Evolutionary conservation across 768 basidiomycete genomes (phyloP), one percentile per base, ranked within the genome.

Genomic region (Mycena albidolilacea): DNA sequence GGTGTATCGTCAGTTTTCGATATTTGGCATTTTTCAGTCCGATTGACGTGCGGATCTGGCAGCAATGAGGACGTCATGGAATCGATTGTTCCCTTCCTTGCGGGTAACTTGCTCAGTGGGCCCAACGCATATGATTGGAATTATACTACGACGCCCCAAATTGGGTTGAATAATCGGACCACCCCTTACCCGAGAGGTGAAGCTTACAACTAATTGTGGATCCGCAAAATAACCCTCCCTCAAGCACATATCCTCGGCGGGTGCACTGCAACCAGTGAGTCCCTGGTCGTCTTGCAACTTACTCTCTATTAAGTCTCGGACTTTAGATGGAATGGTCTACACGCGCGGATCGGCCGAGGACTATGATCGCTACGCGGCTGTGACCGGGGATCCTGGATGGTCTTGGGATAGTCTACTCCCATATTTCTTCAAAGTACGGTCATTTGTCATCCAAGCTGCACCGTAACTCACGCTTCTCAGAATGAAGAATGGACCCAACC

Each of bases 401-500:
- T 30, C 30, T 30, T 30, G 30, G 30, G 30, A 30, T 30, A 30
- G 30, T 30, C 30, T 30, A 30, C 30, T 30, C 30, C 79, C 78
- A 10, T 84, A 81, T 54, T 75, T 82, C 50, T 62, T 73, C 5
- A 82, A 80, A 78, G 82, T 80, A 44, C 38, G n/a, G 19, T 41
- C 15, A 15, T 35, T 48, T 44, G 5, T 54, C 21, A n/a, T 15
- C 46, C 21, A 23, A 4, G 30, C 30, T 67, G 14, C 41, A 43
- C n/a, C 23, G 23, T 50, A 37, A 6, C 59, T 23, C 38, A 48
- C 35, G 44, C 35, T 48, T 50, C 35, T 37, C 66, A 87, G 85
- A 81, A 81, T 72, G 86, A 87, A 74, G 78, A 74, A 52, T 83
- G 79, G 71, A 69, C 71, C 3, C 73, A 78, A 17, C 84, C 87